Evolutionary conservation across 495 filamentous ascomycete genomes (phyloP), one percentile per base, ranked within the genome.

Genomic region (Hypoxylon trugodes): DNA sequence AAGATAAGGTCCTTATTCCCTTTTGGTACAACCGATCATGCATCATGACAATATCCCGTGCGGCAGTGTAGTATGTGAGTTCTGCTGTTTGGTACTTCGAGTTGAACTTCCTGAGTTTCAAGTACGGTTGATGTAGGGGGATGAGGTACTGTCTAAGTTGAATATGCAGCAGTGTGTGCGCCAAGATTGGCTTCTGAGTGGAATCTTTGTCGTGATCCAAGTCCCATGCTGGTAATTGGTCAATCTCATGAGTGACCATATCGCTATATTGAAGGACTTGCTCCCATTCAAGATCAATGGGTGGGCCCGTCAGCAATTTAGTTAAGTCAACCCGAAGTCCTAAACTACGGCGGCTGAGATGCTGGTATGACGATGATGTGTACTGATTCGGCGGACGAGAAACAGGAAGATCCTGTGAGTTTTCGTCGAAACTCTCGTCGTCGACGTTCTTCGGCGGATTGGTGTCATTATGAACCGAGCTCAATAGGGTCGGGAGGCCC

Each of bases 211-310:
- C 59, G 8, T n/a, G 60, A 1, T 65, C 59, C 10, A 64, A 32
- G 38, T 71, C 71, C 73, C 73, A 76, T 1, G 73, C 35, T 6
- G 73, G 72, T 13, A 76, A 46, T 19, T 61, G 57, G 40, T 74
- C 70, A 25, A 76, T 65, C 42, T 70, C 72, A 19, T 69, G 63
- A 7, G 61, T 74, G 43, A 76, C 61, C 56, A 73, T 51, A 10
- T 73, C 70, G n/a, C 68, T 70, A 40, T 73, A 76, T 24, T 67
- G 73, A 51, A 73, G 68, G 12, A 69, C 72, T 6, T 74, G 70
- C n/a, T 74, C 73, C 63, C 66, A 71, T 40, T 61, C 65, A 2
- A 70, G 42, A 13, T 66, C 61, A 24, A 50, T 32, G 8, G 61
- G 61, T n/a, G 61, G 49, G 2, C 72, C 72, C 10, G 70, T 69